Conservation (phyloP, 257 asterid species). For the Linderniella brevidens region DNA sequence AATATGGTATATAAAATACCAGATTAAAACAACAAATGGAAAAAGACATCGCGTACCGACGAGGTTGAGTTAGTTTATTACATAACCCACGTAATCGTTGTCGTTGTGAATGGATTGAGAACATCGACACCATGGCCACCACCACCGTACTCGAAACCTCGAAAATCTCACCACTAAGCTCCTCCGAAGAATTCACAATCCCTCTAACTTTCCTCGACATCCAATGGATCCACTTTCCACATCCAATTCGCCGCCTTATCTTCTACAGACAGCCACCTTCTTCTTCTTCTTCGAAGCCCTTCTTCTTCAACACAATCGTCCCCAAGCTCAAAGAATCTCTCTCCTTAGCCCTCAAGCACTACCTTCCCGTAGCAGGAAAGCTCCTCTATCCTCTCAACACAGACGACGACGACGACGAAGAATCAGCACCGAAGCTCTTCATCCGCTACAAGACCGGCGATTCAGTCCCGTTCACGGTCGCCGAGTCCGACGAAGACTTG, state of each 20-base stretch:
- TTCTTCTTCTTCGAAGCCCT: background rate
- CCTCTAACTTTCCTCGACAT: conserved; percentile 16
- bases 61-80: no score
- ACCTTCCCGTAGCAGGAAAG: conserved; percentile 28
- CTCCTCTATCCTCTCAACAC: conserved; percentile 16
- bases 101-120: no score
- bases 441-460: conserved; percentile 20
- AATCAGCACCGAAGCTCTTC: conserved; percentile 9
- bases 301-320: conserved; percentile 15
- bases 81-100: no score
- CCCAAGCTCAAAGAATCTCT: conserved; percentile 16
- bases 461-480: conserved; percentile 16
- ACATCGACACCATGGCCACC: no score
- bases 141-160: conserved; percentile 7
- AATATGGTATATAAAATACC: no score
- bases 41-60: no score
- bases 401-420: no score
- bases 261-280: conserved; percentile 24
- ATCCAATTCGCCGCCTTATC: conserved; percentile 21
- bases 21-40: no score
- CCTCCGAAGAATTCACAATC: conserved; percentile 1
- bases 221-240: conserved; percentile 14
- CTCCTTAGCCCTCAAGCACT: conserved; percentile 33
- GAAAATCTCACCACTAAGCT: conserved; percentile 1
- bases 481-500: conserved; percentile 17